Evolutionary conservation across 441 rosid species (phyloP).

Genomic region (Gossypium davidsonii): DNA sequence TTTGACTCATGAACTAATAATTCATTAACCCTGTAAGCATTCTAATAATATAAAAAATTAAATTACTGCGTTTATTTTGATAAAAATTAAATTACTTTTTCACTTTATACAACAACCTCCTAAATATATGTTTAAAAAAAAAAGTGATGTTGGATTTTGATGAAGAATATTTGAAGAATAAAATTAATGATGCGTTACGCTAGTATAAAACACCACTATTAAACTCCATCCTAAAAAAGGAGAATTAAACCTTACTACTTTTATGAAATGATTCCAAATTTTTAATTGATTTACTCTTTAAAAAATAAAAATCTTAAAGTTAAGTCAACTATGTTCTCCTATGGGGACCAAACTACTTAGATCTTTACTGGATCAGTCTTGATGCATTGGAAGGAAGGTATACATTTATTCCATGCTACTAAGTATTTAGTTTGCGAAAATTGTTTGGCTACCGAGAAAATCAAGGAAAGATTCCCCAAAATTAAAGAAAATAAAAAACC

Average conservation of each 20-base stretch:
- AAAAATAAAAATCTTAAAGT: not conserved
- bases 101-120: too few relatives aligned
- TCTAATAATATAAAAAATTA: too few relatives aligned
- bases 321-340: not conserved
- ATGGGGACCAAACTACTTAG: not conserved
- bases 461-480: not conserved
- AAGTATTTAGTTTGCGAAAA: not conserved
- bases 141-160: not conserved
- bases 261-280: not conserved
- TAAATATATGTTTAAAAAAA: too few relatives aligned
- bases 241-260: not conserved
- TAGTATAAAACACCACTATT: not conserved
- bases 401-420: not conserved
- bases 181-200: not conserved
- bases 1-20: too few relatives aligned
- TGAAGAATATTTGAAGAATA: not conserved
- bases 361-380: not conserved
- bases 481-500: not conserved
- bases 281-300: not conserved
- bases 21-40: too few relatives aligned
- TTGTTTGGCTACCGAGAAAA: not conserved
- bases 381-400: conserved; percentile 7
- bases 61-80: too few relatives aligned
- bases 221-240: not conserved
- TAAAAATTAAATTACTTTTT: too few relatives aligned